Percentiles rank a stretch among this genome's conserved stretches.
phyloP scores from a whole-genome alignment of 2,329 filamentous ascomycete species.

The Sporothrix phasma region DNA sequence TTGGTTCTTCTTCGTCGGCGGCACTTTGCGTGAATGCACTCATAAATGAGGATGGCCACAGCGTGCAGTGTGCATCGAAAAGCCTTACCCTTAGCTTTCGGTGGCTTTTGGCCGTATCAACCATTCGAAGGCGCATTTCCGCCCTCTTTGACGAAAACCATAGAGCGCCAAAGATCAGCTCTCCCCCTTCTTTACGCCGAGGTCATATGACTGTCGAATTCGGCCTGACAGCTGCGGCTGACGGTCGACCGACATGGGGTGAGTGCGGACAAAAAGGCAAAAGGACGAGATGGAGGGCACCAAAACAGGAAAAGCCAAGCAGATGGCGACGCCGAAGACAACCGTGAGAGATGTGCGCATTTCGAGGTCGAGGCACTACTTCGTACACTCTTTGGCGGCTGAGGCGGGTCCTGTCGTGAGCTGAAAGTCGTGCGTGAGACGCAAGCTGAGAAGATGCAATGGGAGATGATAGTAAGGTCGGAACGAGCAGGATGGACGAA shows the following conservation, averaged over 20 bases:
- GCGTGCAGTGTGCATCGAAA: background rate
- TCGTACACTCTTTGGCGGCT: too few relatives aligned
- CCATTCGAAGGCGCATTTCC: background rate
- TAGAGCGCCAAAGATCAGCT: background rate
- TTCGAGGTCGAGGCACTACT: too few relatives aligned
- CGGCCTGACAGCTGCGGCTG: too few relatives aligned
- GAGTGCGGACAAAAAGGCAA: too few relatives aligned
- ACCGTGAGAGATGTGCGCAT: background rate
- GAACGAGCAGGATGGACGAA: background rate
- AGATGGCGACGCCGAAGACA: background rate
- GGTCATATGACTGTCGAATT: too few relatives aligned
- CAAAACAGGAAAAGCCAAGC: background rate
- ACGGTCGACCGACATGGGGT: too few relatives aligned
- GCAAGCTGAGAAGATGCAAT: too few relatives aligned
- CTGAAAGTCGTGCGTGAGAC: too few relatives aligned
- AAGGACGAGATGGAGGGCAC: background rate
- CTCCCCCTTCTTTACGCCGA: background rate
- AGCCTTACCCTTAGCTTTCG: background rate
- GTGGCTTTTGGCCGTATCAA: background rate
- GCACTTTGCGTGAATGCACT: background rate
- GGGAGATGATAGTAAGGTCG: background rate
- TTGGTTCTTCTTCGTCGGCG: background rate
- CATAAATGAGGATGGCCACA: background rate
- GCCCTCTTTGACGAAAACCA: background rate
- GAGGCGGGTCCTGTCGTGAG: background rate